Base-by-base conservation (phyloP, 2,329 filamentous ascomycete species). In the Talaromyces sp. region DNA sequence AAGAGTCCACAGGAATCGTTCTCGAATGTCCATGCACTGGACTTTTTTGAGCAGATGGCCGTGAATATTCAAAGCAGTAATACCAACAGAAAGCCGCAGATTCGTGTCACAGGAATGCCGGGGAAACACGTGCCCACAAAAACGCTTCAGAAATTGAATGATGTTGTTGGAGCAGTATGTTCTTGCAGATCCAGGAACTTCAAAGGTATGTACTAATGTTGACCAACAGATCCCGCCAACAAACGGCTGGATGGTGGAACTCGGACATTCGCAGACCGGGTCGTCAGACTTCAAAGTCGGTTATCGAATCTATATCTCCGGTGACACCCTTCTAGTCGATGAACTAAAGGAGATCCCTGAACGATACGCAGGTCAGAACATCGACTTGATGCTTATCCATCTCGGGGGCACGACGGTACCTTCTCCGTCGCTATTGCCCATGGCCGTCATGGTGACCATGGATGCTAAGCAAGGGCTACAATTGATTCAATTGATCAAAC, bases 361-460 rank as follows among this genome's bases (percentile, higher is more conserved):
- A 60, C 75, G 79, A 50, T 83, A 85, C 62, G 71, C 74, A 17
- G 76, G 76, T 2, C 73, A 81, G 51, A 77, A 77, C 35, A 82
- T 88, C 57, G 84, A 88, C 64, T 70, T 88, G 55, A 88, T 88
- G 85, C 76, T 88, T 11, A 76, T 85, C 1, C 85, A 89, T 61
- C 71, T 88, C 0, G 85, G 85, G 19, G 85, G 84, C 2, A 88
- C 84, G 0, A 87, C 83, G 3, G 82, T 89, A 31, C 85, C 85
- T 0, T 77, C 80, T 0, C 82, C 84, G 0, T 75, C 77, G 5
- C 64, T 84, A 67, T 83, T 83, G 45, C 69, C 87, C 60, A 59
- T 87, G 22, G 86, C 87, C 79, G 79, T 87, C 6, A 87, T 87
- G 84, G 82, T 87, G 2, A 88, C 84, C 0, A 88, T 88, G 84